Evolutionary conservation across 2,329 filamentous ascomycete genomes (phyloP).

Genomic region (Ilyonectria sp.): DNA sequence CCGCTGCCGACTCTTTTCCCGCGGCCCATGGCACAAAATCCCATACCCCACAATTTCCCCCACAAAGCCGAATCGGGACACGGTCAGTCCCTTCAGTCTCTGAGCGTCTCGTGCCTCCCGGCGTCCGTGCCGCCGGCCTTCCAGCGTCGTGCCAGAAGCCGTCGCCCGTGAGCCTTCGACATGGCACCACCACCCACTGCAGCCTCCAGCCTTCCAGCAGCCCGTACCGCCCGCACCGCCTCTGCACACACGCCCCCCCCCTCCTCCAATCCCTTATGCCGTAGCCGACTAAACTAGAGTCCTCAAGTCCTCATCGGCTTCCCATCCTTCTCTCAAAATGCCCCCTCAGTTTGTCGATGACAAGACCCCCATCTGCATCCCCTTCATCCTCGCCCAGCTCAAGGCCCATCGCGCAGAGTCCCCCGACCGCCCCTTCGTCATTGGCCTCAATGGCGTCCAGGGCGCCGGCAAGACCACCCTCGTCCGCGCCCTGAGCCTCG

Average conservation of each 20-base stretch:
- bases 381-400: slow-evolving; percentile 79
- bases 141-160: background rate
- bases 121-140: background rate
- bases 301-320: background rate
- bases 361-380: slow-evolving; percentile 83
- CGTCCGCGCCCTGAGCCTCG: slow-evolving; percentile 76
- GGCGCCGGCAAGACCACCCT: slow-evolving; percentile 94
- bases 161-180: slow-evolving; percentile 4
- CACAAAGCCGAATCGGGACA: slow-evolving; percentile 24
- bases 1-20: slow-evolving; percentile 29
- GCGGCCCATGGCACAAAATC: slow-evolving; percentile 24
- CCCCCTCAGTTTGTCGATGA: slow-evolving; percentile 74
- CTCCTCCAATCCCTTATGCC: background rate
- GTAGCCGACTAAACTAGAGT: background rate
- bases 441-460: slow-evolving; percentile 93
- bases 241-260: background rate
- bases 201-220: slow-evolving; percentile 1
- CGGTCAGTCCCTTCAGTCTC: background rate
- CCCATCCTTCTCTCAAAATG: slow-evolving; percentile 42
- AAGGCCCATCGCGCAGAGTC: slow-evolving; percentile 60
- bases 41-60: slow-evolving; percentile 33
- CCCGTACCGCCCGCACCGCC: slow-evolving; percentile 1
- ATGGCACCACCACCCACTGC: slow-evolving; percentile 26
- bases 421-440: slow-evolving; percentile 76
- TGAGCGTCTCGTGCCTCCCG: slow-evolving; percentile 6